Percentiles rank a stretch among this genome's conserved stretches.
These are phyloP conservation scores for Scheffersomyces ergatensis DNA, from an alignment of 805 yeast species.

Conservation along the genomic window DNA sequence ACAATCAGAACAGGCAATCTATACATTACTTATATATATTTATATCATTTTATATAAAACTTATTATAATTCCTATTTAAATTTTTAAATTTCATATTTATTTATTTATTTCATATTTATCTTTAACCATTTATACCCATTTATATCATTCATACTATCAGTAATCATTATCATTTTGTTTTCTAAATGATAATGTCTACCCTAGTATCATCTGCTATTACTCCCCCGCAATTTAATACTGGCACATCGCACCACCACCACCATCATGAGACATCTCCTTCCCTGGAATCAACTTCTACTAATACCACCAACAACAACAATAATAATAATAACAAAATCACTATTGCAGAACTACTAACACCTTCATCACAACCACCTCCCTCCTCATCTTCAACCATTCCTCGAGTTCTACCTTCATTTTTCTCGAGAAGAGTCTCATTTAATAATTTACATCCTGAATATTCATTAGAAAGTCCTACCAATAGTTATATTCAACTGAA, in stretches of 20 bases:
- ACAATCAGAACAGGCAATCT: too few species aligned
- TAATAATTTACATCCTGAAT: constrained; percentile 36
- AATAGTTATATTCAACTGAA: not conserved
- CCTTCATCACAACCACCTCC: not conserved
- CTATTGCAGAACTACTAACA: not conserved
- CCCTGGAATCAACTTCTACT: not conserved
- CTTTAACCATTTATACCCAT: too few species aligned
- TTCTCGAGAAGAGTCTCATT: constrained; percentile 42
- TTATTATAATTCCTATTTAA: too few species aligned
- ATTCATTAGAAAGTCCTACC: not conserved
- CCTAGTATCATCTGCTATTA: not conserved
- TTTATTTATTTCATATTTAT: too few species aligned
- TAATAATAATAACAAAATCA: not conserved
- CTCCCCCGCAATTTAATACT: not conserved
- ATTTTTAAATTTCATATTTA: too few species aligned
- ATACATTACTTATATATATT: too few species aligned
- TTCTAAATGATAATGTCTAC: not conserved
- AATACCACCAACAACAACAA: not conserved
- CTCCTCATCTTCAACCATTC: not conserved
- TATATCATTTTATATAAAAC: too few species aligned
- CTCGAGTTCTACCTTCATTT: constrained; percentile 3
- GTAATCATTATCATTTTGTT: too few species aligned
- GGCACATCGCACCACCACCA: not conserved
- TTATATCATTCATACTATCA: too few species aligned
- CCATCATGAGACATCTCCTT: not conserved